These are phyloP conservation scores for Apiotrichum montevideense DNA, from an alignment of 1,284 basidiomycete genomes.

Conservation along the genomic window DNA sequence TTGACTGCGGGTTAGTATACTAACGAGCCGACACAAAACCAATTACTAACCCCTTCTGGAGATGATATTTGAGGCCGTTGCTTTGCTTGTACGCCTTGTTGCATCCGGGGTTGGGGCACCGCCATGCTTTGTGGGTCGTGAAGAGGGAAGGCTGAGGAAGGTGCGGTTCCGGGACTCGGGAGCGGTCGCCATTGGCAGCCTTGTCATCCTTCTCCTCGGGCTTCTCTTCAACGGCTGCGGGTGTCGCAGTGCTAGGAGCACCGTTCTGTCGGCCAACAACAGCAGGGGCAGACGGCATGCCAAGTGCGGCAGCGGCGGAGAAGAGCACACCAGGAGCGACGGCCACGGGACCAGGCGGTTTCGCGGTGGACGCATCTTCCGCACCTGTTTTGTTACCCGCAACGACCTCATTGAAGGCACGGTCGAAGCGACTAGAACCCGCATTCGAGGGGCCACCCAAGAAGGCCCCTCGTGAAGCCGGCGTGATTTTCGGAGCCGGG, in stretches of 20 bases:
- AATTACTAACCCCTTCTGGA: slow-evolving; percentile 53
- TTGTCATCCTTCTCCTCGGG: slow-evolving; percentile 4
- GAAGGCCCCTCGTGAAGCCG: slow-evolving; percentile 38
- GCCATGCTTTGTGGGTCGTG: slow-evolving; percentile 74
- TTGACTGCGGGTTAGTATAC: slow-evolving; percentile 50
- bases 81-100: slow-evolving; percentile 99
- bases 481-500: slow-evolving; percentile 55
- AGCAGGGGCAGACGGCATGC: slow-evolving; percentile 35
- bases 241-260: neutral
- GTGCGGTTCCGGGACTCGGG: slow-evolving; percentile 24
- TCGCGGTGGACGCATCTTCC: slow-evolving; percentile 25
- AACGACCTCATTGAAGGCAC: slow-evolving; percentile 44
- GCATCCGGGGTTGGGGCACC: slow-evolving; percentile 93
- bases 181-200: slow-evolving; percentile 9
- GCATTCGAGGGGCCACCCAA: slow-evolving; percentile 17
- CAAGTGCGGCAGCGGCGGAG: slow-evolving; percentile 31
- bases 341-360: slow-evolving; percentile 25
- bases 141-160: slow-evolving; percentile 46
- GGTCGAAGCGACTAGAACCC: slow-evolving; percentile 34
- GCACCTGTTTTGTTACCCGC: slow-evolving; percentile 37
- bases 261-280: slow-evolving; percentile 18
- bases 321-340: slow-evolving; percentile 44
- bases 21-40: slow-evolving; percentile 50
- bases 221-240: neutral
- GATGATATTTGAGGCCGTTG: slow-evolving; percentile 93